These are phyloP conservation scores for Aspergillus neoniger DNA, from an alignment of 2,329 filamentous ascomycete genomes.

Conservation along the genomic window DNA sequence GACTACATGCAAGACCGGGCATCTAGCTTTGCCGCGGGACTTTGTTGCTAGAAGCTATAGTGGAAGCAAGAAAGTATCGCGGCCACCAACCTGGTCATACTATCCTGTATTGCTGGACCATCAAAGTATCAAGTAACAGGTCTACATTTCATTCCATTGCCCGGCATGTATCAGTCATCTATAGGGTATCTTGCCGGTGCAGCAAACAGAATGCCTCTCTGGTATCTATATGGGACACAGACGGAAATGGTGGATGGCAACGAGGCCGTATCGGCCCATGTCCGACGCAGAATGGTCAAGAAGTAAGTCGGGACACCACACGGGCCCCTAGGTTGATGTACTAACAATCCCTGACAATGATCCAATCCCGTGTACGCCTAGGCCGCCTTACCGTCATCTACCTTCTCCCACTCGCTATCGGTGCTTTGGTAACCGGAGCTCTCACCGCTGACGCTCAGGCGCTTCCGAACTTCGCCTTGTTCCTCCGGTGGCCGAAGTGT, in stretches of 20 bases:
- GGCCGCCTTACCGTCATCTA: constrained; percentile 53
- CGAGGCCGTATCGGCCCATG: neutral
- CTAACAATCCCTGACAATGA: neutral
- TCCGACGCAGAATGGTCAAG: neutral
- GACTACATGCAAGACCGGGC: neutral
- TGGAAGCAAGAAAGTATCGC: no score
- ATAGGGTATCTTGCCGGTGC: constrained; percentile 15
- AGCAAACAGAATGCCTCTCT: constrained; percentile 10
- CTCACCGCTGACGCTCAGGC: constrained; percentile 50
- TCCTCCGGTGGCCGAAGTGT: constrained; percentile 54
- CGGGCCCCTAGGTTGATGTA: neutral
- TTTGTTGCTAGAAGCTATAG: neutral
- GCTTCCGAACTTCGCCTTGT: constrained; percentile 45
- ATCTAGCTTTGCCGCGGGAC: neutral
- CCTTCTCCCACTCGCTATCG: constrained; percentile 97
- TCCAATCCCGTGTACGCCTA: constrained; percentile 3
- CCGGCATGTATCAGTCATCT: constrained; percentile 12
- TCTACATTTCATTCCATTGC: neutral
- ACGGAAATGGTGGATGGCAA: neutral
- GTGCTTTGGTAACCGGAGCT: constrained; percentile 68
- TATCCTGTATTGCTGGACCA: no score
- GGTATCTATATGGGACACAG: constrained; percentile 2
- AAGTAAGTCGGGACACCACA: neutral
- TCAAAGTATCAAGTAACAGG: neutral
- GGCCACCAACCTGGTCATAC: no score